Evolutionary conservation across 345 rosid genomes (phyloP).

Genomic region (Hibiscus tridactylites): DNA sequence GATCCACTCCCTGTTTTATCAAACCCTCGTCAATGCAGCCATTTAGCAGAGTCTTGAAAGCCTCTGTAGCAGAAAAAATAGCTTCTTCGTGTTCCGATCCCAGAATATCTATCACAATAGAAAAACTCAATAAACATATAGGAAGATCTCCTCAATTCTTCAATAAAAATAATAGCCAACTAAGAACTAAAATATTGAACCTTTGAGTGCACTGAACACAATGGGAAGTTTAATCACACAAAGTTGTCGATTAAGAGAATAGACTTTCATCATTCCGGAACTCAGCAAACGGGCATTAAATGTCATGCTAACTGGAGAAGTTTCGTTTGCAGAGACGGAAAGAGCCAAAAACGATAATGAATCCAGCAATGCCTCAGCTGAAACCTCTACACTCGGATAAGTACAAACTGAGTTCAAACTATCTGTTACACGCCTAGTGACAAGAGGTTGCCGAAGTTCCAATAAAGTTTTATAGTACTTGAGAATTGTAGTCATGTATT

Average conservation of each 20-base stretch:
- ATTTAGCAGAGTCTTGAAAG: conserved; percentile 59
- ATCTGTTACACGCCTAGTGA: conserved; percentile 68
- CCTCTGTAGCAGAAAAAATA: conserved; percentile 64
- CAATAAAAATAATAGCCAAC: not conserved
- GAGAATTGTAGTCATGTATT: conserved; percentile 40
- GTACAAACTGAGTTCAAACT: conserved; percentile 53
- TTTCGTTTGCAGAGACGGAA: conserved; percentile 43
- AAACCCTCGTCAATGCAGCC: conserved; percentile 68
- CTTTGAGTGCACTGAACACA: conserved; percentile 71
- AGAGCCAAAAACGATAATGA: conserved; percentile 50
- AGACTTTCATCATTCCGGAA: conserved; percentile 65
- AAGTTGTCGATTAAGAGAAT: conserved; percentile 50
- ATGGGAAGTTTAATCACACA: conserved; percentile 66
- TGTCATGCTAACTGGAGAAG: conserved; percentile 63
- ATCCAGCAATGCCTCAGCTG: conserved; percentile 61
- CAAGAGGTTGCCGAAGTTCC: conserved; percentile 49
- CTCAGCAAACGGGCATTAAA: conserved; percentile 70
- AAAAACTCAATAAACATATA: not conserved
- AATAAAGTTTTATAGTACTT: conserved; percentile 61
- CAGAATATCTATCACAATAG: conserved; percentile 56
- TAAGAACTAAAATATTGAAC: conserved; percentile 22
- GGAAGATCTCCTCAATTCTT: not conserved
- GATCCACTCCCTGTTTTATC: conserved; percentile 66
- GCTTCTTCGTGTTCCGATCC: conserved; percentile 95
- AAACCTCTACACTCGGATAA: conserved; percentile 41